A percentile compares a stretch with the other conserved stretches of the same genome.
phyloP scores from a whole-genome alignment of 1,139 yeast genomes.

The Casaregolazyma suthepensis region DNA sequence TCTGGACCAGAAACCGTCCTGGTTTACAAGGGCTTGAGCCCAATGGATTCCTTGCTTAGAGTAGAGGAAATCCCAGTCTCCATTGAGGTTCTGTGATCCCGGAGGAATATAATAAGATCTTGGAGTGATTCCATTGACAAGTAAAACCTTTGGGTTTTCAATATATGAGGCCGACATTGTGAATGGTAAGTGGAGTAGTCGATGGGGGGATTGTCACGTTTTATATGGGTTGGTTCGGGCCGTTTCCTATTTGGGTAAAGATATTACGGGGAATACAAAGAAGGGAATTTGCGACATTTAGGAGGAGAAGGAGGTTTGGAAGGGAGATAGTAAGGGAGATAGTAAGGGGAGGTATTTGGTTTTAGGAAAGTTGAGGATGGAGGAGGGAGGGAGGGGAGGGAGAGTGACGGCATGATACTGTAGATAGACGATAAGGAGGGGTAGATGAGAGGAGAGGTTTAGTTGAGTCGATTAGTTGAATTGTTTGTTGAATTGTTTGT shows the following conservation, averaged over 20 bases:
- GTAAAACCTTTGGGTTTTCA: constrained; percentile 22
- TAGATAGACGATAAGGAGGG: background rate
- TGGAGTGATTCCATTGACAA: constrained; percentile 22
- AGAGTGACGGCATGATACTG: too few species aligned
- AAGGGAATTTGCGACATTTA: background rate
- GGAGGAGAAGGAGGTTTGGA: background rate
- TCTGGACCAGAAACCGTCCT: constrained; percentile 2
- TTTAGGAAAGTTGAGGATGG: background rate
- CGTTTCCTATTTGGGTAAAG: background rate
- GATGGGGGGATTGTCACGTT: background rate
- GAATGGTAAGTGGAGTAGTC: background rate
- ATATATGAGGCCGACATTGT: constrained; percentile 25
- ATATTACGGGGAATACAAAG: background rate
- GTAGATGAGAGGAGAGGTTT: too few species aligned
- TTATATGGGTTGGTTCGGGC: background rate
- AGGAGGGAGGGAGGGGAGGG: background rate
- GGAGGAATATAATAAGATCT: constrained; percentile 27
- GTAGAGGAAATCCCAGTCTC: constrained; percentile 32
- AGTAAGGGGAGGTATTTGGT: background rate
- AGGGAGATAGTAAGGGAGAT: too few species aligned
- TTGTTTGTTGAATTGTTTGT: too few species aligned
- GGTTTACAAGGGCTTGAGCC: constrained; percentile 24
- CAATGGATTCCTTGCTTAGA: constrained; percentile 20
- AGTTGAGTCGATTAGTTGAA: too few species aligned
- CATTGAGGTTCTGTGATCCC: constrained; percentile 25